Conservation (phyloP, 1,139 yeast species). For the Pichia inconspicua region DNA sequence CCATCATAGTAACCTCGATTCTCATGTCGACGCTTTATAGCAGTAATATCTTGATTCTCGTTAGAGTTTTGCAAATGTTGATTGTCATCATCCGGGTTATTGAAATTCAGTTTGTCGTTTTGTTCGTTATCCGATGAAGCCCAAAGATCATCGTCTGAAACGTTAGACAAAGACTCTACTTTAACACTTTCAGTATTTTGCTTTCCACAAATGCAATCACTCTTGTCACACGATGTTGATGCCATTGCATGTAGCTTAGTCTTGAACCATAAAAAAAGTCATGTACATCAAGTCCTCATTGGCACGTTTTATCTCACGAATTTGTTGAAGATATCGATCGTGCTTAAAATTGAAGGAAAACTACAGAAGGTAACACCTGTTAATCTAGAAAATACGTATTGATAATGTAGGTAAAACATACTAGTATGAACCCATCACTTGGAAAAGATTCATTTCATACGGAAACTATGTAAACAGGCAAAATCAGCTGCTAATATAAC, state of each 20-base stretch:
- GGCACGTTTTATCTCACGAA: too few relatives aligned
- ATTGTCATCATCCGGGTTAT: not conserved
- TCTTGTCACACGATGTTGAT: not conserved
- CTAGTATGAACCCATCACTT: too few relatives aligned
- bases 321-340: too few relatives aligned
- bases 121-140: constrained; percentile 10
- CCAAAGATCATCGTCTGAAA: constrained; percentile 2
- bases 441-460: too few relatives aligned
- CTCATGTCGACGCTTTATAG: constrained; percentile 53
- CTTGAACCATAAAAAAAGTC: too few relatives aligned
- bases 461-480: too few relatives aligned
- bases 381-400: too few relatives aligned
- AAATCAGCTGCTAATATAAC: too few relatives aligned
- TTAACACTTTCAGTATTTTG: not conserved
- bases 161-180: not conserved
- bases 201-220: not conserved
- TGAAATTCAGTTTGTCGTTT: not conserved
- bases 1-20: constrained; percentile 88
- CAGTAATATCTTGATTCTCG: constrained; percentile 20
- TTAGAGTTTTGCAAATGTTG: not conserved
- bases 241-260: not conserved
- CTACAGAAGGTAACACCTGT: too few relatives aligned
- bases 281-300: too few relatives aligned
- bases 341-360: too few relatives aligned
- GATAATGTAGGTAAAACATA: too few relatives aligned